Evolutionary conservation across 2,329 filamentous ascomycete species (phyloP).

Genomic region (Capronia coronata): DNA sequence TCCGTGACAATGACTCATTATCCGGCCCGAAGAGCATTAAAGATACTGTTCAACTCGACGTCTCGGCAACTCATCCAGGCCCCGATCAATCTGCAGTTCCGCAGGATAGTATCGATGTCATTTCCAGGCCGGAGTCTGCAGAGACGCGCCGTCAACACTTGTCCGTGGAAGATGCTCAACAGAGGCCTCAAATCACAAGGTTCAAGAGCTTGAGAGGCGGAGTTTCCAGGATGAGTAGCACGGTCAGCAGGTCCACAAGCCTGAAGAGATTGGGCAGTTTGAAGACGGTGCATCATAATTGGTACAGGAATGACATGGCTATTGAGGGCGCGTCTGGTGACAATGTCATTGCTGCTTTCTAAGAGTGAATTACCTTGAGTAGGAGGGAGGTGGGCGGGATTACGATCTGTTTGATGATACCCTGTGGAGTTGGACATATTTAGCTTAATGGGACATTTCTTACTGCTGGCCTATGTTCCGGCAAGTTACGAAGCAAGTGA

Average conservation of each 20-base stretch:
- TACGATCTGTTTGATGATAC: slow-evolving; percentile 12
- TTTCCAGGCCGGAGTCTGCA: slow-evolving; percentile 14
- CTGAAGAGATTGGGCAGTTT: slow-evolving; percentile 75
- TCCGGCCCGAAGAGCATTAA: slow-evolving; percentile 18
- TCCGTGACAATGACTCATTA: slow-evolving; percentile 9
- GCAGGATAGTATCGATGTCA: slow-evolving; percentile 19
- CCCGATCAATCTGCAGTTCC: slow-evolving; percentile 6
- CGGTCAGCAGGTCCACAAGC: slow-evolving; percentile 80
- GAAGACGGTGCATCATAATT: slow-evolving; percentile 26
- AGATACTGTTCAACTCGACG: slow-evolving; percentile 2
- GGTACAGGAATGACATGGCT: slow-evolving; percentile 27
- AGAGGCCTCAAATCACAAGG: slow-evolving; percentile 24
- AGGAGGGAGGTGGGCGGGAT: no score
- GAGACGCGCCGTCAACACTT: slow-evolving; percentile 10
- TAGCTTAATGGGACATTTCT: background rate
- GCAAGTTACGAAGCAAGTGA: no score
- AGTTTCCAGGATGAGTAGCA: slow-evolving; percentile 22
- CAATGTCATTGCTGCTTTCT: slow-evolving; percentile 23
- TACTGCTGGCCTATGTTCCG: background rate
- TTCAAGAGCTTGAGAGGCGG: slow-evolving; percentile 28
- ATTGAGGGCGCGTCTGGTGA: slow-evolving; percentile 22
- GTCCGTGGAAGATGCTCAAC: slow-evolving; percentile 13
- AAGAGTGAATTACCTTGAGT: no score
- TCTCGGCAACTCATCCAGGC: slow-evolving; percentile 8
- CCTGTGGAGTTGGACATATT: background rate